Evolutionary conservation across 805 yeast species (phyloP).

Genomic region (Blastobotrys terrestris): DNA sequence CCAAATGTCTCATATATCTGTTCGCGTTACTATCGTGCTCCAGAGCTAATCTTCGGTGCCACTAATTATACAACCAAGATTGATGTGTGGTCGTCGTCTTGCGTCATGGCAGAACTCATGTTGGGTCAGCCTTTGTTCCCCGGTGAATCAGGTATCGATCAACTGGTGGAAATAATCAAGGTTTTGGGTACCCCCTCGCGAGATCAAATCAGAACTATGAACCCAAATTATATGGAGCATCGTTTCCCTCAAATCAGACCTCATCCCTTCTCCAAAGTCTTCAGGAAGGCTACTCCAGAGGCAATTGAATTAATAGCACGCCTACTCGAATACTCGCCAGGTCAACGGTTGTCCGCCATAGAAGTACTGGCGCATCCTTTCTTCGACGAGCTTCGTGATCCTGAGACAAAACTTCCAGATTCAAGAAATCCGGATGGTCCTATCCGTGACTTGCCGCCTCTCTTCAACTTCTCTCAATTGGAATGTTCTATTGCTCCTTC

Average conservation of each 20-base stretch:
- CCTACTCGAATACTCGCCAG: slow-evolving; percentile 87
- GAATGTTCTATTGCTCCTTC: slow-evolving; percentile 45
- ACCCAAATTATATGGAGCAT: slow-evolving; percentile 95
- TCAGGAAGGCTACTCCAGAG: slow-evolving; percentile 72
- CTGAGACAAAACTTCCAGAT: slow-evolving; percentile 37
- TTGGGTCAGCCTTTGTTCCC: slow-evolving; percentile 97
- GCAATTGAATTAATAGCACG: slow-evolving; percentile 80
- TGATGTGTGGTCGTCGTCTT: slow-evolving; percentile 88
- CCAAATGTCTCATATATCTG: slow-evolving; percentile 96
- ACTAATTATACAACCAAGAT: slow-evolving; percentile 94
- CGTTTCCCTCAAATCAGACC: slow-evolving; percentile 67
- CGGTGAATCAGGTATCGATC: slow-evolving; percentile 97
- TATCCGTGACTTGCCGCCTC: slow-evolving; percentile 70
- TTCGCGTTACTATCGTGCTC: slow-evolving; percentile 94
- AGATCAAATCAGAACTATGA: slow-evolving; percentile 90
- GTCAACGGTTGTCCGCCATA: slow-evolving; percentile 69
- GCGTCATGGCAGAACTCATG: slow-evolving; percentile 95
- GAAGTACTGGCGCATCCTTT: slow-evolving; percentile 82
- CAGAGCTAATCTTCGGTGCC: slow-evolving; percentile 95
- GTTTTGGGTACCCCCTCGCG: slow-evolving; percentile 91
- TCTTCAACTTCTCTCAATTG: slow-evolving; percentile 68
- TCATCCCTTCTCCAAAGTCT: slow-evolving; percentile 54
- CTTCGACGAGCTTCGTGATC: slow-evolving; percentile 75
- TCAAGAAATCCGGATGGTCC: slow-evolving; percentile 55
- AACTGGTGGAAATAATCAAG: slow-evolving; percentile 92